Percentiles rank a stretch among this genome's conserved stretches.
These are phyloP conservation scores for Dioszegia aurantiaca DNA, from an alignment of 768 basidiomycete genomes.

Conservation along the genomic window DNA sequence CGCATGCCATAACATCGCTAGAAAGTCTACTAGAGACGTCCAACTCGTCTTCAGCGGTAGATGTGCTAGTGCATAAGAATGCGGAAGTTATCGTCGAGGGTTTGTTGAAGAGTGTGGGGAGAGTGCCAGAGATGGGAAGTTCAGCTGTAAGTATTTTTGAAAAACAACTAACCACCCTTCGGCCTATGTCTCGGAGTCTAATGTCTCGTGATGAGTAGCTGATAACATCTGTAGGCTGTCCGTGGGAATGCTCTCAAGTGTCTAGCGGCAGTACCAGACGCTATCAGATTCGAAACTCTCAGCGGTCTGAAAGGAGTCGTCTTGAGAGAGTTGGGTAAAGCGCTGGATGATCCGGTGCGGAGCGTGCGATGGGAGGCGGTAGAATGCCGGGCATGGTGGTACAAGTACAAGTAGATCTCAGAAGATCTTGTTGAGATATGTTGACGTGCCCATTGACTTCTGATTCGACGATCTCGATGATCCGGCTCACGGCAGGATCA, in stretches of 20 bases:
- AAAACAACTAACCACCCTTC: too few relatives aligned
- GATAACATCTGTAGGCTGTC: slow-evolving; percentile 63
- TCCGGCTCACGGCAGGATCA: too few relatives aligned
- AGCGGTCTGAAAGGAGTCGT: slow-evolving; percentile 75
- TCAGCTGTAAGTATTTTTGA: slow-evolving; percentile 34
- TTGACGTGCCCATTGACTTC: too few relatives aligned
- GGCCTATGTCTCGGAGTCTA: neutral
- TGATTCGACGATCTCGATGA: too few relatives aligned
- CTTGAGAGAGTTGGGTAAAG: slow-evolving; percentile 68
- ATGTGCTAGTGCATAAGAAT: slow-evolving; percentile 62
- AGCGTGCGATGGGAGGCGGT: slow-evolving; percentile 84
- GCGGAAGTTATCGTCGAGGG: slow-evolving; percentile 66
- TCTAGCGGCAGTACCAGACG: slow-evolving; percentile 68
- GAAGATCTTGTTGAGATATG: neutral
- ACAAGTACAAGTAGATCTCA: slow-evolving; percentile 10
- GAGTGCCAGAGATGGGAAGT: slow-evolving; percentile 14
- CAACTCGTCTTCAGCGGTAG: slow-evolving; percentile 46
- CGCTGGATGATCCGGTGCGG: slow-evolving; percentile 84
- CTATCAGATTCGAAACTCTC: slow-evolving; percentile 76
- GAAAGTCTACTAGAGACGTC: slow-evolving; percentile 64
- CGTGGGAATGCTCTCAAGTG: slow-evolving; percentile 72
- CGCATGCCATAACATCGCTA: slow-evolving; percentile 76
- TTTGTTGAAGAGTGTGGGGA: slow-evolving; percentile 59
- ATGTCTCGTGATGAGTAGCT: neutral
- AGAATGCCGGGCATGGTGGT: slow-evolving; percentile 62